Evolutionary conservation across 2,329 filamentous ascomycete genomes (phyloP).

Genomic region (Metarhizium brunneum): DNA sequence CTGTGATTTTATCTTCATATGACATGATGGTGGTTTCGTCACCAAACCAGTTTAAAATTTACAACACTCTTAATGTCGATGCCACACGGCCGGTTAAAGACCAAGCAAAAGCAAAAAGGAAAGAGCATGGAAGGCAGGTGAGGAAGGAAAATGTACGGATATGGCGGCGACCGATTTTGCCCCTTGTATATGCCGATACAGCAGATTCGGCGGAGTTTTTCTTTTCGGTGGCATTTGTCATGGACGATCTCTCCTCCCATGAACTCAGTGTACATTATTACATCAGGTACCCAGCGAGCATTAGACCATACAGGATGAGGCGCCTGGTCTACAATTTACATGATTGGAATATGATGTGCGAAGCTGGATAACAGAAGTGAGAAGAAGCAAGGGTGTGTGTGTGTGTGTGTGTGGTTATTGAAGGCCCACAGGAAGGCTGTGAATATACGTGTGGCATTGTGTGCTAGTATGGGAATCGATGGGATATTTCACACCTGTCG

Average conservation of each 20-base stretch:
- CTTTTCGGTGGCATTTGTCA: constrained; percentile 6
- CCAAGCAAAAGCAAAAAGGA: constrained; percentile 8
- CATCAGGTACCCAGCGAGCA: constrained; percentile 32
- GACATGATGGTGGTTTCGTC: constrained; percentile 35
- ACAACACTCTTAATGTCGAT: background rate
- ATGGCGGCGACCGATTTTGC: background rate
- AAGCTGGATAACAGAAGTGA: background rate
- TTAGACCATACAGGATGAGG: constrained; percentile 32
- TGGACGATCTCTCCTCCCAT: constrained; percentile 43
- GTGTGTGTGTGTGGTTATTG: background rate
- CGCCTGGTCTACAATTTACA: constrained; percentile 23
- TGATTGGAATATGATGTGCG: constrained; percentile 6
- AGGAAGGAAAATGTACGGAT: constrained; percentile 2
- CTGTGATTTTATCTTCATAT: constrained; percentile 14
- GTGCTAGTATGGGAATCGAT: background rate
- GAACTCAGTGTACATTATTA: constrained; percentile 44
- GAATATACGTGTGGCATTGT: background rate
- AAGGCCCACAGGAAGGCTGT: background rate
- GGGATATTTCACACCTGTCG: background rate
- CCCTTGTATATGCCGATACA: constrained; percentile 21
- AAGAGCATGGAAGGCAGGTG: constrained; percentile 1
- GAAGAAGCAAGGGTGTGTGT: background rate
- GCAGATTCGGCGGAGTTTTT: constrained; percentile 14
- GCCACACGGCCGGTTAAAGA: constrained; percentile 1
- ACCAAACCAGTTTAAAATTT: constrained; percentile 15